Evolutionary conservation across 2,329 filamentous ascomycete genomes (phyloP).

Genomic region (Magnaporthiopsis poae): DNA sequence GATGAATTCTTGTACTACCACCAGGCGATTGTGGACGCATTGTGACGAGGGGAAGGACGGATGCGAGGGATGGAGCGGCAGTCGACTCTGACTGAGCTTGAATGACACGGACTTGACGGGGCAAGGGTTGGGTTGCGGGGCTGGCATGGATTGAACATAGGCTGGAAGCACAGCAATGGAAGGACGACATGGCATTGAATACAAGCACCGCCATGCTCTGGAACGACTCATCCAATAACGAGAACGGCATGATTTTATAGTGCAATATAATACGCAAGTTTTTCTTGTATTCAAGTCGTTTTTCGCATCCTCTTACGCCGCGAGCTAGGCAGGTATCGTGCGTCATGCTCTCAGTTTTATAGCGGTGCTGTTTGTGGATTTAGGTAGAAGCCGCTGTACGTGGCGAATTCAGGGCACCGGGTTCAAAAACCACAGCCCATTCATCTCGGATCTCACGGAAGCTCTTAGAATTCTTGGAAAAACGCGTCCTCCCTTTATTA

Average conservation of each 20-base stretch:
- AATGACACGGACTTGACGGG: not conserved
- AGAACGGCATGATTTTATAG: not conserved
- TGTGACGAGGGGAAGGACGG: not conserved
- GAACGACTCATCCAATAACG: not conserved
- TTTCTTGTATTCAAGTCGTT: not conserved
- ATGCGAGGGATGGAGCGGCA: not conserved
- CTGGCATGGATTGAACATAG: not conserved
- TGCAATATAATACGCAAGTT: not conserved
- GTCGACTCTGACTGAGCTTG: not conserved
- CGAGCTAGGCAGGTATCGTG: not conserved
- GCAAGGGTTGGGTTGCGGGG: no score
- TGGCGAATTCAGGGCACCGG: not conserved
- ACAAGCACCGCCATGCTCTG: not conserved
- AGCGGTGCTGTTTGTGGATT: not conserved
- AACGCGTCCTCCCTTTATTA: no score
- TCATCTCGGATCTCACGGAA: not conserved
- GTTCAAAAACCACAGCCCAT: not conserved
- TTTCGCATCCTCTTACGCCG: no score
- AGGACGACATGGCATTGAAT: not conserved
- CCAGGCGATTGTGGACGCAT: not conserved
- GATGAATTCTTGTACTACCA: conserved; percentile 7
- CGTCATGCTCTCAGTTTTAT: not conserved
- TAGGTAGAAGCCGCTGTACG: not conserved
- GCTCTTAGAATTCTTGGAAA: no score
- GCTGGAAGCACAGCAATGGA: not conserved